Evolutionary conservation across 148 eudicot species (phyloP), one percentile per base, ranked within the genome.

Genomic region (Silene latifolia): DNA sequence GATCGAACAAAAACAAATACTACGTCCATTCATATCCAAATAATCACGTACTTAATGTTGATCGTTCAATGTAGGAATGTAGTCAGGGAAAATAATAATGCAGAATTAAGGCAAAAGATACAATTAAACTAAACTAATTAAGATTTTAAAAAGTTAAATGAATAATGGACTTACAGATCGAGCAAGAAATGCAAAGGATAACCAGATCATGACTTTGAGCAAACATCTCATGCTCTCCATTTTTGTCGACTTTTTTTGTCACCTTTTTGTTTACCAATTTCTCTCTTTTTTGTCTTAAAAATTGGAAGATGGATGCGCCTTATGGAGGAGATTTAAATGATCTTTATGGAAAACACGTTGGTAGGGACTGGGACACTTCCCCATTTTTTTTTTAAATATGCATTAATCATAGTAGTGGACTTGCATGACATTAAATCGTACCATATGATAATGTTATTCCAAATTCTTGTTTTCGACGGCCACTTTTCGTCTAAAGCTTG

Each of bases 141-240:
- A 63, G 35, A n/a, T 25, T 3, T 4, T 23, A 44, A 3, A 32
- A 46, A 23, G 24, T 11, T 20, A 69, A 7, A 39, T 6, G 2
- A 60, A 5, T 5, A 60, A 1, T 5, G 15, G 17, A 70, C 73
- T 51, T 70, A 70, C 73, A 53, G 73, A 70, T 23, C 27, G 73
- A 70, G 61, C 73, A 27, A 70, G 60, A 54, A 70, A 70, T 9
- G 27, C n/a, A 4, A 70, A 8, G 42, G 61, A 25, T 27, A 70
- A 54, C 21, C 53, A 25, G 44, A 70, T 24, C 14, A 70, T 14
- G 42, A 70, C 61, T 53, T 53, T 24, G 10, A 70, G 11, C 23
- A 70, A 70, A 70, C 20, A 70, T 14, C 61, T 54, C 20, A 24
- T 70, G 35, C 35, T 25, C 61, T 24, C 58, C 73, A 70, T 70